A percentile compares a stretch with the other conserved stretches of the same genome.
Evolutionary conservation across 345 rosid genomes (phyloP).

Genomic region (Xanthoceras sorbifolium): DNA sequence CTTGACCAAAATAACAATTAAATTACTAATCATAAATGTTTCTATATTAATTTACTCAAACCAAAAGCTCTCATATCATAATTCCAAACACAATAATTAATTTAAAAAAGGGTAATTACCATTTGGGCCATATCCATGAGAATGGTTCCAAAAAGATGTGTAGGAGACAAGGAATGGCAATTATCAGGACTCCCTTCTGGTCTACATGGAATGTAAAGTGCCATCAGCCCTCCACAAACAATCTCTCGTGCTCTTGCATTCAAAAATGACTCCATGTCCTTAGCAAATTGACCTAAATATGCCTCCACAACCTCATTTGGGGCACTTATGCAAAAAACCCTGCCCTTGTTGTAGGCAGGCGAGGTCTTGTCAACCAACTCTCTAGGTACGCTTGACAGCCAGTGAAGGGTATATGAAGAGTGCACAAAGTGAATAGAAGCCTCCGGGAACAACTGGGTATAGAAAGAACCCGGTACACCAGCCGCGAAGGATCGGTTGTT

Average conservation of each 20-base stretch:
- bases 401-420: conserved; percentile 40
- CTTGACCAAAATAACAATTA: too few species aligned
- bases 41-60: too few species aligned
- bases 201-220: background rate
- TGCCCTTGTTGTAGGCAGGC: conserved; percentile 19
- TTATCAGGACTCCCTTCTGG: conserved; percentile 13
- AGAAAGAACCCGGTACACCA: conserved; percentile 49
- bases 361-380: too few species aligned
- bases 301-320: conserved; percentile 19
- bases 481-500: conserved; percentile 10
- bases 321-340: background rate
- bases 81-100: background rate
- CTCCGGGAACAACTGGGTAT: conserved; percentile 50
- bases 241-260: conserved; percentile 28
- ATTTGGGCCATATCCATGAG: conserved; percentile 12
- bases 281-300: conserved; percentile 15
- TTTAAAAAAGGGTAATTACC: background rate
- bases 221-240: conserved; percentile 26
- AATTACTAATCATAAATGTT: too few species aligned
- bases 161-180: background rate
- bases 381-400: conserved; percentile 33
- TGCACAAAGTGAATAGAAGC: conserved; percentile 30
- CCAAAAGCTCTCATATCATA: too few species aligned
- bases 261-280: conserved; percentile 21
- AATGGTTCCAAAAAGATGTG: conserved; percentile 13